Conservation (phyloP, 768 basidiomycete genomes). For the Russula sp. region DNA sequence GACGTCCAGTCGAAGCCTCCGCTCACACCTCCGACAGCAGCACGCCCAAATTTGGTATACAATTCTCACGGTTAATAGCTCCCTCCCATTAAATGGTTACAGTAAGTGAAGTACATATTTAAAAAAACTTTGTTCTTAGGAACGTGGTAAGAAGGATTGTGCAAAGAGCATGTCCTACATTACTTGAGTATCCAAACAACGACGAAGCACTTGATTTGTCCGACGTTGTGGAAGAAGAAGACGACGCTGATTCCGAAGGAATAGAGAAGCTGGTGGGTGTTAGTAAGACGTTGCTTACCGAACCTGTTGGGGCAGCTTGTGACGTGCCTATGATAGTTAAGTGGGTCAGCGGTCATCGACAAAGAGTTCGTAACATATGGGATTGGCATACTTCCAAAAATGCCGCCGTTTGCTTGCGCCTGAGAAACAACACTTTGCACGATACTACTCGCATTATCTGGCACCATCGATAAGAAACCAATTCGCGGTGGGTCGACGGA, state of each 20-base stretch:
- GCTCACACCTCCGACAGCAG: neutral
- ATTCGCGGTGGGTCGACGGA: constrained; percentile 65
- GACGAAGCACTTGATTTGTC: neutral
- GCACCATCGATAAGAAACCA: constrained; percentile 70
- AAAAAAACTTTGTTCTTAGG: constrained; percentile 7
- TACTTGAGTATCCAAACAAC: neutral
- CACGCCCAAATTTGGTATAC: neutral
- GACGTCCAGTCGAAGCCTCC: neutral
- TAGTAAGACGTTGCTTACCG: neutral
- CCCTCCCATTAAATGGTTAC: too few species aligned
- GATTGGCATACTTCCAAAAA: constrained; percentile 37
- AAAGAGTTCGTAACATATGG: neutral
- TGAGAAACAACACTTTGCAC: constrained; percentile 39
- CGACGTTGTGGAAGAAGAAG: neutral
- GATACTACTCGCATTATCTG: constrained; percentile 45
- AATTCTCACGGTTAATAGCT: constrained; percentile 7
- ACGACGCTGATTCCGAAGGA: neutral
- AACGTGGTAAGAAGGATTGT: constrained; percentile 6
- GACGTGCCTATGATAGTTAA: constrained; percentile 19
- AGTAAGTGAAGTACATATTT: neutral
- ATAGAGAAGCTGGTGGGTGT: neutral
- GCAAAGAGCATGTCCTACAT: neutral
- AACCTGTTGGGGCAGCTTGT: constrained; percentile 15
- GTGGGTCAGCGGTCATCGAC: neutral
- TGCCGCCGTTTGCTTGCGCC: constrained; percentile 31